phyloP scores from a whole-genome alignment of 768 basidiomycete genomes.

The Suillus luteus region DNA sequence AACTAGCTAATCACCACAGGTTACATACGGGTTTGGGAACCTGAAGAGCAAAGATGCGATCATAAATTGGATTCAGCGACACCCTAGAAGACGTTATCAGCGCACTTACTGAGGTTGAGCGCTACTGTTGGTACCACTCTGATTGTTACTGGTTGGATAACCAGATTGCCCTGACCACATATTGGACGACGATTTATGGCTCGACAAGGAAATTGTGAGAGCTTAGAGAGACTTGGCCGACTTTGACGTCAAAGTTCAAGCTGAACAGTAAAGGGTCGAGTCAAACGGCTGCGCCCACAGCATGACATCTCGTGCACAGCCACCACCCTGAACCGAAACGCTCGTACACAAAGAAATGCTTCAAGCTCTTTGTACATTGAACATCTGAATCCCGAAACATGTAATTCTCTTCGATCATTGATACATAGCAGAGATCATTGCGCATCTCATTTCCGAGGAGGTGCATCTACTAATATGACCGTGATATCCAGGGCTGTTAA shows the following conservation, averaged over 20 bases:
- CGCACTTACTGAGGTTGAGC: conserved; percentile 19
- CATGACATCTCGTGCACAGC: neutral
- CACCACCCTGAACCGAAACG: neutral
- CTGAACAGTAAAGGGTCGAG: neutral
- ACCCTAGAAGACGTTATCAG: neutral
- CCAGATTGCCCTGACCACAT: conserved; percentile 17
- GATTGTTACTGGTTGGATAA: conserved; percentile 9
- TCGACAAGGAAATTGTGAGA: neutral
- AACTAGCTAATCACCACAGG: neutral
- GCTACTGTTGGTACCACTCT: neutral
- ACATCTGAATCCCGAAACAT: neutral
- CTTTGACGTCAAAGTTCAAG: neutral
- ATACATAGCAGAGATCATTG: neutral
- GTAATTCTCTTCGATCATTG: neutral
- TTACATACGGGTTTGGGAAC: conserved; percentile 21
- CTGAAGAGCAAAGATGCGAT: conserved; percentile 6
- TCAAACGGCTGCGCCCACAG: neutral
- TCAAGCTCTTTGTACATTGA: neutral
- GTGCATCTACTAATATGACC: neutral
- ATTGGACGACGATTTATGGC: neutral
- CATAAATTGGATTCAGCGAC: conserved; percentile 1
- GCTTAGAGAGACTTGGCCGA: neutral
- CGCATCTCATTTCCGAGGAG: neutral
- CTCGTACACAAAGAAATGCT: too few species aligned
- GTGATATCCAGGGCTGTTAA: neutral